Evolutionary conservation across 345 rosid species (phyloP), one percentile per base, ranked within the genome.

Genomic region (Brassica nigra): DNA sequence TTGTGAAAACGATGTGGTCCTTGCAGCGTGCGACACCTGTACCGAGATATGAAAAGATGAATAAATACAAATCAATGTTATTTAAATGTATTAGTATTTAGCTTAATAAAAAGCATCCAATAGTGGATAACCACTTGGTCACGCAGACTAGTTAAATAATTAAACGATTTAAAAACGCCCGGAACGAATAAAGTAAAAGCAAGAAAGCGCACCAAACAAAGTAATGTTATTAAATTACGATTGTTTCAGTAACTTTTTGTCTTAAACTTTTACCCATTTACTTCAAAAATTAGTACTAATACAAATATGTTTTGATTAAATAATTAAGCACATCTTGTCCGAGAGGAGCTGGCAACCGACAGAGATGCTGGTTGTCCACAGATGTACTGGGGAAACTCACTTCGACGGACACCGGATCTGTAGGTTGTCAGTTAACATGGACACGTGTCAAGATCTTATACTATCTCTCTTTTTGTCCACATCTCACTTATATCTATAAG

Each of bases 281-380:
- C n/a, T 63, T 63, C 42, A 31, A 7, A 57, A 12, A 34, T 4
- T 30, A 52, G 54, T 47, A 47, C 54, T 47, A 52, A n/a, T 52
- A 28, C 5, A 23, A 8, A 8, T 23, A 3, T 28, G 3, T 62
- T 7, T 63, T 59, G 9, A 55, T 16, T 39, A 30, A 63, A 63
- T 63, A 28, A 23, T 4, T 37, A 5, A 66, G 15, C 61, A 37
- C 11, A 52, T 73, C n/a, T 74, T 79, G 93, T 85, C 91, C 36
- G 86, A 15, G 82, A 66, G 79, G 23, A 85, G 86, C 87, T 86
- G 90, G 93, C 88, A 89, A 85, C 89, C 89, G 93, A 89, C 93
- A 89, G 72, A 73, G 72, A 59, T 86, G 90, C 83, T 83, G 80
- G 80, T 28, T 86, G 90, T 87, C 80, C 78, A 39, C 39, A 1